phyloP scores from a whole-genome alignment of 2,329 filamentous ascomycete genomes.

The Aureobasidium subglaciale region DNA sequence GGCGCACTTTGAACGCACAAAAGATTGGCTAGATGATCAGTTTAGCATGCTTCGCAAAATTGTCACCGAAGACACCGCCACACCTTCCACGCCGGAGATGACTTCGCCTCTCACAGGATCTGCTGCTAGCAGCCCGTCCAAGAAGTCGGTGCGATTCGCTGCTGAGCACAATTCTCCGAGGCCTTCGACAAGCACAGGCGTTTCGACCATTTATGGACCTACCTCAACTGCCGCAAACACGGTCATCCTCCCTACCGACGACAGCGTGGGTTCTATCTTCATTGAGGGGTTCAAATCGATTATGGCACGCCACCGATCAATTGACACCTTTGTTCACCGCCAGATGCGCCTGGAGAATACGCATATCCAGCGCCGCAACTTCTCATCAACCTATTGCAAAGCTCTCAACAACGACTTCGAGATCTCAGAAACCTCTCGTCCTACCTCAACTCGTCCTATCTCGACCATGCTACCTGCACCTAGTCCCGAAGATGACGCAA shows the following conservation, averaged over 20 bases:
- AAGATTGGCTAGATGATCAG: conserved; percentile 79
- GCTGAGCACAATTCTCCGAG: background rate
- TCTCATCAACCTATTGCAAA: conserved; percentile 65
- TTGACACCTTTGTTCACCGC: conserved; percentile 78
- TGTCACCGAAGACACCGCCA: background rate
- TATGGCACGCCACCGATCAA: conserved; percentile 53
- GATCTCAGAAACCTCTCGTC: conserved; percentile 48
- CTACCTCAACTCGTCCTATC: conserved; percentile 37
- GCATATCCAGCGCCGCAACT: conserved; percentile 71
- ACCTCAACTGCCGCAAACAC: background rate
- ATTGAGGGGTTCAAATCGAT: conserved; percentile 80
- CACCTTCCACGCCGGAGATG: conserved; percentile 26
- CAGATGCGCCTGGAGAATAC: conserved; percentile 81
- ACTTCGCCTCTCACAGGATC: conserved; percentile 17
- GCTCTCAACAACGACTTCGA: conserved; percentile 82
- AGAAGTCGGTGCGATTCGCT: conserved; percentile 71
- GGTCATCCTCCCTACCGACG: background rate
- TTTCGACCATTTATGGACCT: background rate
- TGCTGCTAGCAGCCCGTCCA: conserved; percentile 37
- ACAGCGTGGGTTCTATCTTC: conserved; percentile 63
- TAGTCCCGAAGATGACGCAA: conserved; percentile 23
- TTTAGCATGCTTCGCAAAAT: background rate
- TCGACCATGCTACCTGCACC: conserved; percentile 35
- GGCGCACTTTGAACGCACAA: conserved; percentile 76
- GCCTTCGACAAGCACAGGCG: conserved; percentile 33